phyloP scores from a whole-genome alignment of 2,329 filamentous ascomycete species.

The Setomelanomma holmii region DNA sequence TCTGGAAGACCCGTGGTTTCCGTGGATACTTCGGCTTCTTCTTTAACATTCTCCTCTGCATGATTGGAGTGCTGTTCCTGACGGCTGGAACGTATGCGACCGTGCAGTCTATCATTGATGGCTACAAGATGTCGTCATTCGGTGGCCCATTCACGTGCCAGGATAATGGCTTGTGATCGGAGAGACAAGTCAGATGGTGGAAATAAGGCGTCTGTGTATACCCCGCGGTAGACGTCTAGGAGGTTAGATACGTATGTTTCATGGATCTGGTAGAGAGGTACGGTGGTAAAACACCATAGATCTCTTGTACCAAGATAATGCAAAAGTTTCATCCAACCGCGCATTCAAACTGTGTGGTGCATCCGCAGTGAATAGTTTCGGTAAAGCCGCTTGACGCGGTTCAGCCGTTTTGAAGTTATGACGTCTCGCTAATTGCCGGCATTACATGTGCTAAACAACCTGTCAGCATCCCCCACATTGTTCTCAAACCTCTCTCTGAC shows the following conservation, averaged over 20 bases:
- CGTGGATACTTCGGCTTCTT: conserved; percentile 62
- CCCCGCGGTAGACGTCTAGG: not conserved
- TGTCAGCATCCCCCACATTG: conserved; percentile 29
- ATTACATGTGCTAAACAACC: conserved; percentile 27
- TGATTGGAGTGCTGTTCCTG: conserved; percentile 81
- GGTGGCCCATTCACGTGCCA: conserved; percentile 77
- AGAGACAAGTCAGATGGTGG: not conserved
- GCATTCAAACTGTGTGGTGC: not conserved
- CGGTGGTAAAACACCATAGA: not conserved
- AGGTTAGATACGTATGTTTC: not conserved
- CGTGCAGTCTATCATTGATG: conserved; percentile 76
- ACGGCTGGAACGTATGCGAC: conserved; percentile 77
- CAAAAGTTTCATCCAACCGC: not conserved
- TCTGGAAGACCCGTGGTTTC: conserved; percentile 62
- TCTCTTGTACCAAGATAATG: not conserved
- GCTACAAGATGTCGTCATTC: conserved; percentile 70
- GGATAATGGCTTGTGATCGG: conserved; percentile 65
- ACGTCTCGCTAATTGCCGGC: conserved; percentile 36
- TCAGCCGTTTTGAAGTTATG: conserved; percentile 26
- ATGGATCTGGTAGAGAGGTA: not conserved
- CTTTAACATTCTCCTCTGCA: conserved; percentile 76
- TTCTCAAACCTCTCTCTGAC: conserved; percentile 2
- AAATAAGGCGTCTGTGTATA: conserved; percentile 3
- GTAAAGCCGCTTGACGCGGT: conserved; percentile 1
- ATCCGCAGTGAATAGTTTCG: not conserved